Conservation (phyloP, 495 filamentous ascomycete species). For the Aspergillus cristatus region DNA sequence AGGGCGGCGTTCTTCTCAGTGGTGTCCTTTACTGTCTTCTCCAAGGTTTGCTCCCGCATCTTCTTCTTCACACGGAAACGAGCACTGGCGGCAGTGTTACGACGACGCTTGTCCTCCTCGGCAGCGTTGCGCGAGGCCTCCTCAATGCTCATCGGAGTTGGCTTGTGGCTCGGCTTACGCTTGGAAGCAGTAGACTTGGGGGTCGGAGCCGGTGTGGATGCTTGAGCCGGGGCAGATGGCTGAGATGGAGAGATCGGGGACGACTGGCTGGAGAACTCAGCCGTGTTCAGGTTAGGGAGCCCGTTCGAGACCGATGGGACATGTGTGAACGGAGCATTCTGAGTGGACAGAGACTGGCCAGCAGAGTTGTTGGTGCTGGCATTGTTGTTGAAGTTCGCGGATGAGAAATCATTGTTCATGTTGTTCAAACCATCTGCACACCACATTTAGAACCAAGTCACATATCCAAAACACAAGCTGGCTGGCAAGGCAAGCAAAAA, state of each 20-base stretch:
- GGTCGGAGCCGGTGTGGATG: slow-evolving; percentile 2
- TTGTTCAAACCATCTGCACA: slow-evolving; percentile 26
- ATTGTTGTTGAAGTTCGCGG: slow-evolving; percentile 19
- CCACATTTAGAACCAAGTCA: slow-evolving; percentile 2
- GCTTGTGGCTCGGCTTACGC: slow-evolving; percentile 33
- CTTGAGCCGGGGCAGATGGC: slow-evolving; percentile 12
- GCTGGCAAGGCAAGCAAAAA: background rate
- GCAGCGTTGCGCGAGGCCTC: slow-evolving; percentile 60
- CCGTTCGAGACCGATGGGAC: slow-evolving; percentile 14
- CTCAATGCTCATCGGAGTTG: slow-evolving; percentile 25
- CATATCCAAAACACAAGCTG: background rate
- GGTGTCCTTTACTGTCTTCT: slow-evolving; percentile 84
- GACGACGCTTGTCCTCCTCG: slow-evolving; percentile 94
- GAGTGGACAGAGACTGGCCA: slow-evolving; percentile 15
- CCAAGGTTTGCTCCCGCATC: slow-evolving; percentile 87
- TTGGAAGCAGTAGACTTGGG: slow-evolving; percentile 19
- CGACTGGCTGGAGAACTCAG: slow-evolving; percentile 12
- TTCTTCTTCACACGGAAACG: slow-evolving; percentile 99
- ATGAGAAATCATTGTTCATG: slow-evolving; percentile 27
- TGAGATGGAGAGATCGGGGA: slow-evolving; percentile 14
- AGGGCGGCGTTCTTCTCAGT: slow-evolving; percentile 70
- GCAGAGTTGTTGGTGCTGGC: slow-evolving; percentile 18
- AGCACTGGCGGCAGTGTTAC: slow-evolving; percentile 91
- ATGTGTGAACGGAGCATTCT: slow-evolving; percentile 19
- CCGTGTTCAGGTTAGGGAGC: slow-evolving; percentile 10